Evolutionary conservation across 768 basidiomycete genomes (phyloP), one percentile per base, ranked within the genome.

Genomic region (Suillus alpinus): DNA sequence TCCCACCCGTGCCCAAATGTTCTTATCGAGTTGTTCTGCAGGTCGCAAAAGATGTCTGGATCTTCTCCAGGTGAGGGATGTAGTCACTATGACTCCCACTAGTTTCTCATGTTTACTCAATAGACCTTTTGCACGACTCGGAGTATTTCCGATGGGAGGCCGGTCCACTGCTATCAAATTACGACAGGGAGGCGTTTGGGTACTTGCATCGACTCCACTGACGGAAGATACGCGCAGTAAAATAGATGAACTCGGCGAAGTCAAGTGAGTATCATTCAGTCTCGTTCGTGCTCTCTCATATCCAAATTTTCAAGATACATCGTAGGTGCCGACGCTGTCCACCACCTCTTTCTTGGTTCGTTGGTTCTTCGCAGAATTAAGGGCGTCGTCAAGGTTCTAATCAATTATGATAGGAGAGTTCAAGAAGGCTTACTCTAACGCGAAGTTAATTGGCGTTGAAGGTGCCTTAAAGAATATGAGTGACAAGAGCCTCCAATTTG

Each of bases 121-220:
- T 59, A 89, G 89, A 49, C 87, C 89, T 1, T 92, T 92, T 68
- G 69, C 82, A 13, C 82, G 91, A 46, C 84, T 81, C 61, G 84
- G 86, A 9, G 8, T 92, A 31, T 66, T 92, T 16, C 91, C 92
- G 4, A 76, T 94, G 32, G 94, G 94, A 1, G 92, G 93, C 20
- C 79, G 94, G 49, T 87, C 91, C 7, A 95, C 93, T 0, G 94
- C 92, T 0, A 78, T 95, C 66, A 84, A 81, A 72, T 78, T 95
- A 26, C 73, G 74, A 41, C 80, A 82, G 55, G 86, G 88, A 40
- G 86, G 83, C 13, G 86, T 95, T 31, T 95, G 91, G 85, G 79
- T 94, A 13, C 77, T 93, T n/a, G 92, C 91, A 0, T 93, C 91
- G 1, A 88, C 88, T 8, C 88, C 90, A 0, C 75, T 92, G 57